Conservation (phyloP, 2,329 filamentous ascomycete genomes). For the Aspergillus floridensis region DNA sequence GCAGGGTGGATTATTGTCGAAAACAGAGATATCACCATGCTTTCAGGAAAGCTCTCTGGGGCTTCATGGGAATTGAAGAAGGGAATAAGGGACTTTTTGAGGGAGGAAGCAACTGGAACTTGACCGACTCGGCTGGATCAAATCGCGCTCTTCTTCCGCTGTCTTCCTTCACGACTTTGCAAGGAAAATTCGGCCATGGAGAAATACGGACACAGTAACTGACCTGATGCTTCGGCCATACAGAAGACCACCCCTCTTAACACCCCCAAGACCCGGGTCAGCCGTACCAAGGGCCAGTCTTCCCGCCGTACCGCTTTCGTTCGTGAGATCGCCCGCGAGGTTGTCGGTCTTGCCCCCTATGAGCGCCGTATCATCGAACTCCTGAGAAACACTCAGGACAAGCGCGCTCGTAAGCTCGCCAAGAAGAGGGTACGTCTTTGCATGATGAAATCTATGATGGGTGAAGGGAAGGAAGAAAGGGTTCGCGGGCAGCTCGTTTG, state of each 20-base stretch:
- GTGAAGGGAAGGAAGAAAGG: neutral
- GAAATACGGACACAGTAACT: conserved; percentile 25
- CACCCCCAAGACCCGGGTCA: conserved; percentile 73
- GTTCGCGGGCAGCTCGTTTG: neutral
- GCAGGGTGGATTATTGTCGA: neutral
- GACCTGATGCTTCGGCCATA: conserved; percentile 41
- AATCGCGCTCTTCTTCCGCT: neutral
- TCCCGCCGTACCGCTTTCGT: conserved; percentile 98
- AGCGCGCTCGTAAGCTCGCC: conserved; percentile 97
- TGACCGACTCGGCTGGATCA: conserved; percentile 7
- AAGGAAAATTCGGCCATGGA: neutral
- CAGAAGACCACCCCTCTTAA: conserved; percentile 78
- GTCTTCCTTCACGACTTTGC: neutral
- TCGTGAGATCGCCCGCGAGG: conserved; percentile 96
- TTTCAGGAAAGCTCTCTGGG: neutral
- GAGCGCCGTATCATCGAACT: conserved; percentile 99
- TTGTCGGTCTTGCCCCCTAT: conserved; percentile 90
- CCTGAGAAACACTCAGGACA: conserved; percentile 98
- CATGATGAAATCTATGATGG: conserved; percentile 5
- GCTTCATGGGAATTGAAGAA: neutral
- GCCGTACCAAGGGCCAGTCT: conserved; percentile 88
- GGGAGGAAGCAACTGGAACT: neutral
- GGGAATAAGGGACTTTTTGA: neutral
- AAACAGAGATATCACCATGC: neutral
- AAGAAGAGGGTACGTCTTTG: conserved; percentile 84